Conservation (phyloP, 2,329 filamentous ascomycete species). For the Neofusicoccum parvum region DNA sequence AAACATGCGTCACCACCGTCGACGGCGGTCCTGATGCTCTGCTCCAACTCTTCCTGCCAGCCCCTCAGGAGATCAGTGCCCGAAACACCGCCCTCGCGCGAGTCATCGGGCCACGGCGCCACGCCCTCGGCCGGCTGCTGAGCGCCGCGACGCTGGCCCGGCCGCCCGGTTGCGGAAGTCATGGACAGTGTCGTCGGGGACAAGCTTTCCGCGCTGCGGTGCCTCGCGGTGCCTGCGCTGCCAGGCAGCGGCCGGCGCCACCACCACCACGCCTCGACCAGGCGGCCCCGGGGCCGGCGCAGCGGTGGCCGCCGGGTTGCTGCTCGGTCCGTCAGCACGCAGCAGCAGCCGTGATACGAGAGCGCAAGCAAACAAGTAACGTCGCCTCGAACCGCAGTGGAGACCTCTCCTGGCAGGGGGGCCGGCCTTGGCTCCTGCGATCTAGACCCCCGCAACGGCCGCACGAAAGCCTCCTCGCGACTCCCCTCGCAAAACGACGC, state of each 20-base stretch:
- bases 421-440: background rate
- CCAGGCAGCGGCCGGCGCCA: too few species aligned
- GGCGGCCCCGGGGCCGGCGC: background rate
- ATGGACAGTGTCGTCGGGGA: background rate
- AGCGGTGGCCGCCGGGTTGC: background rate
- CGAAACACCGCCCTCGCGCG: conserved; percentile 44
- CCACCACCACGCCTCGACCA: background rate
- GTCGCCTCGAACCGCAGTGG: background rate
- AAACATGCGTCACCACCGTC: conserved; percentile 46
- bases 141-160: background rate
- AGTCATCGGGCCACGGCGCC: conserved; percentile 41
- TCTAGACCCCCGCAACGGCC: conserved; percentile 2
- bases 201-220: background rate
- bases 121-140: background rate
- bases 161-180: too few species aligned
- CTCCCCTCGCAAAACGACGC: background rate
- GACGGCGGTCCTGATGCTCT: conserved; percentile 29
- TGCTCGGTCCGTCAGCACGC: background rate
- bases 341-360: background rate
- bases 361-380: background rate
- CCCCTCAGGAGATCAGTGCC: conserved; percentile 46
- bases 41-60: conserved; percentile 43
- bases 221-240: background rate
- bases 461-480: background rate
- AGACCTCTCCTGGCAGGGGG: background rate